A percentile compares a stretch with the other conserved stretches of the same genome.
phyloP scores from a whole-genome alignment of 83 land plant species.

The Diphasiastrum complanatum region DNA sequence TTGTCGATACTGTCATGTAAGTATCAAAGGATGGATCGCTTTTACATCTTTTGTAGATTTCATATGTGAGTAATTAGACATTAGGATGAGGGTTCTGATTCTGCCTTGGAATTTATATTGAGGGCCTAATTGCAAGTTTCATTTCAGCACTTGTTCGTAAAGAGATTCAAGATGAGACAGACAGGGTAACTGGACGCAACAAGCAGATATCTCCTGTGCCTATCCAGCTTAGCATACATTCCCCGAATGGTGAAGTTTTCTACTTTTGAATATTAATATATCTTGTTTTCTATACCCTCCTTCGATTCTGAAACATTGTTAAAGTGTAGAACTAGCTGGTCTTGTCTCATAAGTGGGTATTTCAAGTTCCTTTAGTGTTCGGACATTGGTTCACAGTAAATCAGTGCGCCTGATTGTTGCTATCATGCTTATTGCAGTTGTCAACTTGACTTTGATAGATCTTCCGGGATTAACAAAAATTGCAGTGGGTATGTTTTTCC shows the following conservation, averaged over 20 bases:
- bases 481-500: constrained; percentile 60
- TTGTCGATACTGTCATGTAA: too few relatives aligned
- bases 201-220: constrained; percentile 71
- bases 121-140: neutral
- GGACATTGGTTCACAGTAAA: neutral
- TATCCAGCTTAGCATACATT: constrained; percentile 76
- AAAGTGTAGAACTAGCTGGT: neutral
- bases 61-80: too few relatives aligned
- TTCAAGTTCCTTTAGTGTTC: neutral
- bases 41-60: too few relatives aligned
- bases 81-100: neutral
- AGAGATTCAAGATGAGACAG: constrained; percentile 76
- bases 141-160: constrained; percentile 58
- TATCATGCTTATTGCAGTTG: constrained; percentile 62
- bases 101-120: neutral
- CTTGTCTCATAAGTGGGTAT: neutral
- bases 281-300: neutral
- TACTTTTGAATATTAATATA: neutral
- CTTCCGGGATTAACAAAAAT: constrained; percentile 88
- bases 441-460: constrained; percentile 78
- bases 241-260: constrained; percentile 54
- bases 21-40: too few relatives aligned
- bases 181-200: constrained; percentile 65
- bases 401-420: neutral
- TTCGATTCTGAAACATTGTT: neutral